A percentile compares a stretch with the other conserved stretches of the same genome.
These are phyloP conservation scores for Allantophomopsis cytisporea DNA, from an alignment of 2,329 filamentous ascomycete genomes.

Conservation along the genomic window DNA sequence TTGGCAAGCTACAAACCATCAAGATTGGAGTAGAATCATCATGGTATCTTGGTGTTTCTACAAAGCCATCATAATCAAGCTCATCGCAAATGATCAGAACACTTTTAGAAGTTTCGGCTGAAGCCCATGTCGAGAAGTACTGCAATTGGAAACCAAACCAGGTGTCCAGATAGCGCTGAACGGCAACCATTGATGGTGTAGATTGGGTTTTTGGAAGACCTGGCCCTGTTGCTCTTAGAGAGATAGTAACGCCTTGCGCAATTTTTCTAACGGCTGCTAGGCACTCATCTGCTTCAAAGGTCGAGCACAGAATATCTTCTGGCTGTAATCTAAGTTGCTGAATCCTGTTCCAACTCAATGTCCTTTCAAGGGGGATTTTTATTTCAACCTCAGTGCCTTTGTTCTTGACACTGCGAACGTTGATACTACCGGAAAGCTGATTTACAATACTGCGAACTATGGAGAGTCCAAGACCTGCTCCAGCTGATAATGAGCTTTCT, in stretches of 20 bases:
- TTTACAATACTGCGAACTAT: slow-evolving; percentile 45
- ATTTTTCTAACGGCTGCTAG: slow-evolving; percentile 4
- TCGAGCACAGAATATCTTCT: slow-evolving; percentile 4
- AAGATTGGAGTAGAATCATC: slow-evolving; percentile 6
- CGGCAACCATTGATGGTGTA: neutral
- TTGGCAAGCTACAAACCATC: slow-evolving; percentile 15
- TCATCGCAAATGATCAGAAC: slow-evolving; percentile 12
- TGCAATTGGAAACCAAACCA: slow-evolving; percentile 13
- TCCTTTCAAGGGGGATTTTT: slow-evolving; percentile 9
- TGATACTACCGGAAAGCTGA: slow-evolving; percentile 40
- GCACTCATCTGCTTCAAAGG: slow-evolving; percentile 7
- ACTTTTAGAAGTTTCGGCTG: slow-evolving; percentile 3
- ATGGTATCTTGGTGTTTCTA: slow-evolving; percentile 6
- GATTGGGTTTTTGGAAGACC: neutral
- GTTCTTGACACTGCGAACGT: slow-evolving; percentile 35
- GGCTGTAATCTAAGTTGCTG: neutral
- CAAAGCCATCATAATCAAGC: no score
- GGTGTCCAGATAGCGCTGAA: slow-evolving; percentile 9
- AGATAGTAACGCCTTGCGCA: slow-evolving; percentile 4
- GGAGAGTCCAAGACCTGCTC: slow-evolving; percentile 45
- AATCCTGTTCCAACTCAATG: neutral
- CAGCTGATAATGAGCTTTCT: slow-evolving; percentile 42
- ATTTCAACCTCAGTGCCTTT: slow-evolving; percentile 39
- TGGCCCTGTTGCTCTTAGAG: slow-evolving; percentile 6
- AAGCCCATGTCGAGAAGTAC: slow-evolving; percentile 5